A percentile compares a stretch with the other conserved stretches of the same genome.
Conservation (phyloP, 2,329 filamentous ascomycete genomes). For the Zymoseptoria ardabiliae region DNA sequence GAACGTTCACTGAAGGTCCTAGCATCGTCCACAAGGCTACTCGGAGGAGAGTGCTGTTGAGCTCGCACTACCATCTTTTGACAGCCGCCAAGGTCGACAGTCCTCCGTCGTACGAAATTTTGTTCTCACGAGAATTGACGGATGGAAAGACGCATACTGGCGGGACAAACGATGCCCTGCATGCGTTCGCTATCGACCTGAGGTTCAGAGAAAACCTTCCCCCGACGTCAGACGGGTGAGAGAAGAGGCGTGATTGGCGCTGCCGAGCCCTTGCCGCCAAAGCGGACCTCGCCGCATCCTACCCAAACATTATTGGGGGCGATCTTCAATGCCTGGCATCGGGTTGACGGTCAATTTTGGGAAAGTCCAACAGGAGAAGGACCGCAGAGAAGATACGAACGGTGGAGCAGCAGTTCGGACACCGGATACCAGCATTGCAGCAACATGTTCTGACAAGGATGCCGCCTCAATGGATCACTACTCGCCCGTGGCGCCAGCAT, state of each 20-base stretch:
- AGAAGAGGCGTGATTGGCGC: background rate
- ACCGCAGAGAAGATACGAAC: background rate
- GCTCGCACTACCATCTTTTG: background rate
- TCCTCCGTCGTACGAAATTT: background rate
- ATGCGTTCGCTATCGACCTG: background rate
- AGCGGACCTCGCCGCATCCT: background rate
- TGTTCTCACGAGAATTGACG: background rate
- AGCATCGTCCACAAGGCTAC: conserved; percentile 5
- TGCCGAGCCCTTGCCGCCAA: background rate
- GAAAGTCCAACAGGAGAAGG: background rate
- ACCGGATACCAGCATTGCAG: background rate
- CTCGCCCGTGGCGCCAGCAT: conserved; percentile 83
- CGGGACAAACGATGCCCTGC: background rate
- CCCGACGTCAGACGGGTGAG: background rate
- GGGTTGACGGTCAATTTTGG: background rate
- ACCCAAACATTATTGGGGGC: background rate
- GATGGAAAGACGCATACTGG: conserved; percentile 4
- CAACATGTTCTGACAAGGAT: conserved; percentile 5
- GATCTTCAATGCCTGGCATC: background rate
- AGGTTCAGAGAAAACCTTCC: conserved; percentile 2
- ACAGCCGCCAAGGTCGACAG: background rate
- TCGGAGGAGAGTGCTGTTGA: conserved; percentile 1
- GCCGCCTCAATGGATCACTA: conserved; percentile 57
- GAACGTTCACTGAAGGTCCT: conserved; percentile 6
- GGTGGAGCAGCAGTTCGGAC: background rate